Evolutionary conservation across 2,329 filamentous ascomycete genomes (phyloP), one percentile per base, ranked within the genome.

Genomic region (Dactylellina leptospora): DNA sequence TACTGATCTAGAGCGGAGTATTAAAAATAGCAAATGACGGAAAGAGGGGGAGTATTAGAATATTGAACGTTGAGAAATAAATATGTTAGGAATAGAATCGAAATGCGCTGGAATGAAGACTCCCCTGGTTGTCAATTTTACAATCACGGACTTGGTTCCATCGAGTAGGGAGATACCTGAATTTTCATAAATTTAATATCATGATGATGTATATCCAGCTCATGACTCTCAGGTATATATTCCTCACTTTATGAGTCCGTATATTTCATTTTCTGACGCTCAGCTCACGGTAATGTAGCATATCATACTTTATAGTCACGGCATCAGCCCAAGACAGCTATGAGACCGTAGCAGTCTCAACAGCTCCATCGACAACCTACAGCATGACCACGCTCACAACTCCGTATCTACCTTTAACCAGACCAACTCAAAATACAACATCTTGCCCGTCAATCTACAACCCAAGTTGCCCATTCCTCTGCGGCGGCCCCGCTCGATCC

Each of bases 401-500:
- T 16, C 13, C 10, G 36, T 11, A 11, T 4, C 13, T n/a, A 40
- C 13, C 5, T 11, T 40, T 16, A 16, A 11, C 36, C 6, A n/a
- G 4, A 25, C 42, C 22, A 6, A 6, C 6, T 11, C 18, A 20
- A 47, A 47, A 6, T 20, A 42, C 38, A 27, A 44, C 51, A n/a
- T 28, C 25, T 2, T 59, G 55, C 13, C 55, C 55, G 18, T n/a
- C 47, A 18, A 38, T 16, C 3, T 59, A 47, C 55, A 30, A 59
- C 16, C 45, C n/a, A 5, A 30, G 20, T n/a, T 59, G 55, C 10
- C 40, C 42, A 33, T 59, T 59, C 42, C 42, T 59, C 42, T 59
- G 55, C 28, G 25, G 55, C 16, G 55, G 55, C 13, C 55, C 55
- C 3, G 47, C 45, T 11, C 6, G 16, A 16, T 9, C 25, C 0